These are phyloP conservation scores for Pichia sp. DNA, from an alignment of 1,139 yeast genomes.

Conservation along the genomic window DNA sequence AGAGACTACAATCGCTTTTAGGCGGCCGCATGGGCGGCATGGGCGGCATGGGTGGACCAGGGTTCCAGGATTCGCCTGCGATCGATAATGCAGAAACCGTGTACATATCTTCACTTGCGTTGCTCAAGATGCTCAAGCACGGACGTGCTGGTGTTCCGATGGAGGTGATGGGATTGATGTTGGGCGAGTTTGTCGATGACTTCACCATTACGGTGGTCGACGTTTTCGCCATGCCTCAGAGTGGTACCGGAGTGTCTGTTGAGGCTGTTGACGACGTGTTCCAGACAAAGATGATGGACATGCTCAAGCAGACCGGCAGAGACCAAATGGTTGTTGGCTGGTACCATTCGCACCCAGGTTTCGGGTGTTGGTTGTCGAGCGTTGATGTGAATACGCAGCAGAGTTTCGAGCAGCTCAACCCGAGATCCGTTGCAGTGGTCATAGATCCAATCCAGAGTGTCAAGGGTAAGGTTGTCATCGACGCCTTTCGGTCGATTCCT, in stretches of 20 bases:
- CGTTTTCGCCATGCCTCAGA: conserved; percentile 99
- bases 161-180: conserved; percentile 99
- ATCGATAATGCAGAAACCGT: conserved; percentile 96
- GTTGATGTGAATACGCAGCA: conserved; percentile 98
- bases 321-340: conserved; percentile 99
- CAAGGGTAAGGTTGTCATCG: conserved; percentile 97
- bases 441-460: conserved; percentile 98
- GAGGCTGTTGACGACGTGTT: conserved; percentile 99
- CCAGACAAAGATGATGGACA: conserved; percentile 99
- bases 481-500: conserved; percentile 93
- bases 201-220: conserved; percentile 96
- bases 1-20: conserved; percentile 28
- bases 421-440: conserved; percentile 95
- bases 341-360: conserved; percentile 99
- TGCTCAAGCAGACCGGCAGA: conserved; percentile 97
- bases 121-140: conserved; percentile 93
- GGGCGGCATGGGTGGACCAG: conserved; percentile 26
- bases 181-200: conserved; percentile 97
- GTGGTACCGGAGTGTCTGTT: conserved; percentile 97
- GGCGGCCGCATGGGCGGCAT: conserved; percentile 32
- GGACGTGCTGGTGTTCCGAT: conserved; percentile 99
- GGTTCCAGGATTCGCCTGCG: conserved; percentile 60
- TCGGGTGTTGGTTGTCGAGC: conserved; percentile 98
- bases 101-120: conserved; percentile 90
- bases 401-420: conserved; percentile 91